Base-by-base conservation (phyloP, 2,329 filamentous ascomycete species). In the Paracoccidioides lutzii region DNA sequence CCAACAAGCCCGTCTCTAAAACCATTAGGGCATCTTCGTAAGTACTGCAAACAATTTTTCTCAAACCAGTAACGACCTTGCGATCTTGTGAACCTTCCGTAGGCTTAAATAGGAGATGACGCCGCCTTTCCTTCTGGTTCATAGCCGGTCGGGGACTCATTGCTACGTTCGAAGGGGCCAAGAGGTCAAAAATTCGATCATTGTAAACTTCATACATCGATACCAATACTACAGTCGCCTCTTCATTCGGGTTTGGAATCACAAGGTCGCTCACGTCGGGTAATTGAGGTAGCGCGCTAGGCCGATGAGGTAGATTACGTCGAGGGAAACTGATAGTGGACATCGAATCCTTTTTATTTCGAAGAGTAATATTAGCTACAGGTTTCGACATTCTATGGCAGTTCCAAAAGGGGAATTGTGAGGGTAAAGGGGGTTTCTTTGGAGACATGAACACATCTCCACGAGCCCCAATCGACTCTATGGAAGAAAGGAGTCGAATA, bases 151-250 rank as follows among this genome's bases (percentile, higher is more conserved):
- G 67, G 9, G 69, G 72, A 59, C 69, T 63, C 9, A 67, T 66
- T n/a, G 66, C 66, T 30, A 67, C 67, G 45, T 68, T 69, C 4
- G 69, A 68, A 7, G 82, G 65, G 15, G 78, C 87, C 0, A 98
- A 76, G 0, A 98, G 81, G 65, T 98, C 93, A 68, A 94, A 97
- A 61, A 98, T 97, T 40, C 90, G 84, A 72, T 98, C 91, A 66
- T 98, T 98, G 75, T 98, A 96, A 1, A 98, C 91, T 70, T 98
- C 93, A 71, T 97, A 97, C 90, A 98, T 98, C 54, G 90, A 95
- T 28, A 98, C 79, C 9, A 98, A 76, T 54, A 98, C 83, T 4
- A 87, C 85, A 63, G 96, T 96, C 62, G 95, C 88, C 55, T 85
- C 81, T 22, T 80, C 79, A 0, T 78, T 76, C 59, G 90, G 86